Evolutionary conservation across 2,329 filamentous ascomycete genomes (phyloP).

Genomic region (Monosporascus sp.): DNA sequence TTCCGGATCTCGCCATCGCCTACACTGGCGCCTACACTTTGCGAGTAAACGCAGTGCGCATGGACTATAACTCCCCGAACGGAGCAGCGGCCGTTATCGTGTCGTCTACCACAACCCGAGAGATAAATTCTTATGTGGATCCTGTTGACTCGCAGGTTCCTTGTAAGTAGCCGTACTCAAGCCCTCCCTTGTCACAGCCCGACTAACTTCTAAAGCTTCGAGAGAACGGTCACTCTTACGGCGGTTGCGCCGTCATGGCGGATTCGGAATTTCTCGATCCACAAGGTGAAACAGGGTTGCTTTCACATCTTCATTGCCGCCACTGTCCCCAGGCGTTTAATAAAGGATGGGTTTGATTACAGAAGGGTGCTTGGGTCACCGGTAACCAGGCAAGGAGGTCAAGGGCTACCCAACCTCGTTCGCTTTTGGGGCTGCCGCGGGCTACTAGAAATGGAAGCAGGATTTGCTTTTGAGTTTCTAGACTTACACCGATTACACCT

Average conservation of each 20-base stretch:
- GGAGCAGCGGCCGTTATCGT: conserved; percentile 7
- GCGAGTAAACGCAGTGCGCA: conserved; percentile 15
- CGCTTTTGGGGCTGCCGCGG: no score
- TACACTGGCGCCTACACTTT: conserved; percentile 17
- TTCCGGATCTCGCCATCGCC: conserved; percentile 16
- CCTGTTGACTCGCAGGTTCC: conserved; percentile 15
- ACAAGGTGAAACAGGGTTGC: not conserved
- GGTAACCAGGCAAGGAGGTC: not conserved
- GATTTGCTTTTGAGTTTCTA: no score
- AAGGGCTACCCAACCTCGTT: no score
- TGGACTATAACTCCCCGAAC: conserved; percentile 16
- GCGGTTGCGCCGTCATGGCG: conserved; percentile 1
- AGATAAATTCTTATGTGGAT: conserved; percentile 14
- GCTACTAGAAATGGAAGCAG: no score
- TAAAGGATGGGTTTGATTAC: no score
- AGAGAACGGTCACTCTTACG: not conserved
- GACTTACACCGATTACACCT: no score
- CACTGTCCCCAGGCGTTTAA: not conserved
- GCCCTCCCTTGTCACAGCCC: not conserved
- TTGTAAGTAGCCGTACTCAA: conserved; percentile 10
- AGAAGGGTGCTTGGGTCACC: not conserved
- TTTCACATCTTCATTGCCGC: not conserved
- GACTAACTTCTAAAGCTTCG: not conserved
- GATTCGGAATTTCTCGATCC: conserved; percentile 1
- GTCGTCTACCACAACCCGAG: conserved; percentile 7